A percentile compares a stretch with the other conserved stretches of the same genome.
Evolutionary conservation across 2,329 filamentous ascomycete species (phyloP).

Genomic region (Parastagonospora nodorum): DNA sequence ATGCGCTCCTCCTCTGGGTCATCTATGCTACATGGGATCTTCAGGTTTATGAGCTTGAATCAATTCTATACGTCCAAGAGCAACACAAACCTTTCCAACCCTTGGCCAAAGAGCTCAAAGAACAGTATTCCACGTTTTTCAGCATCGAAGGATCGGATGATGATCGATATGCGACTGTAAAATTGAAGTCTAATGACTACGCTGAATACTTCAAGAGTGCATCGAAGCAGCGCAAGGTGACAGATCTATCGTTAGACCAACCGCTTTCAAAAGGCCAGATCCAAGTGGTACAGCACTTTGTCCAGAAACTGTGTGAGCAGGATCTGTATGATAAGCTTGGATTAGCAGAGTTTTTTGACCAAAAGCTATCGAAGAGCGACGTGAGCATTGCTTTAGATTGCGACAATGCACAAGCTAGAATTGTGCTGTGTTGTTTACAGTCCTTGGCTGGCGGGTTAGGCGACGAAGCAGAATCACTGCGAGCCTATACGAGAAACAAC

Average conservation of each 20-base stretch:
- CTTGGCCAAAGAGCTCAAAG: not conserved
- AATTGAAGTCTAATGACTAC: not conserved
- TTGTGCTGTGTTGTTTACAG: not conserved
- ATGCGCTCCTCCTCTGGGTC: not conserved
- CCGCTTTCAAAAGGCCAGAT: not conserved
- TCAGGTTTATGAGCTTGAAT: not conserved
- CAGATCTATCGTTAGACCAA: not conserved
- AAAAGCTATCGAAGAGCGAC: not conserved
- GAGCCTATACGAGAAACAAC: not conserved
- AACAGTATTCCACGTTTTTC: not conserved
- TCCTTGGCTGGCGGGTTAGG: not conserved
- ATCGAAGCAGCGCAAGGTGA: not conserved
- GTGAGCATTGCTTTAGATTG: not conserved
- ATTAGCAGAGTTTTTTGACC: not conserved
- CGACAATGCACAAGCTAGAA: not conserved
- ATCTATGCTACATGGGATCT: not conserved
- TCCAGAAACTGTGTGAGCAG: not conserved
- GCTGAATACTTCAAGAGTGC: not conserved
- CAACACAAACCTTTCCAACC: not conserved
- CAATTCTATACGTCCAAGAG: not conserved
- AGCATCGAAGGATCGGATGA: not conserved
- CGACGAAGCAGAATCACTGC: not conserved
- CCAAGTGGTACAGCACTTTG: not conserved
- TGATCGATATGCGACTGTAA: not conserved
- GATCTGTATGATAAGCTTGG: not conserved